Percentiles rank a stretch among this genome's conserved stretches.
These are phyloP conservation scores for Colletotrichum cuscutae DNA, from an alignment of 2,329 filamentous ascomycete genomes.

Conservation along the genomic window DNA sequence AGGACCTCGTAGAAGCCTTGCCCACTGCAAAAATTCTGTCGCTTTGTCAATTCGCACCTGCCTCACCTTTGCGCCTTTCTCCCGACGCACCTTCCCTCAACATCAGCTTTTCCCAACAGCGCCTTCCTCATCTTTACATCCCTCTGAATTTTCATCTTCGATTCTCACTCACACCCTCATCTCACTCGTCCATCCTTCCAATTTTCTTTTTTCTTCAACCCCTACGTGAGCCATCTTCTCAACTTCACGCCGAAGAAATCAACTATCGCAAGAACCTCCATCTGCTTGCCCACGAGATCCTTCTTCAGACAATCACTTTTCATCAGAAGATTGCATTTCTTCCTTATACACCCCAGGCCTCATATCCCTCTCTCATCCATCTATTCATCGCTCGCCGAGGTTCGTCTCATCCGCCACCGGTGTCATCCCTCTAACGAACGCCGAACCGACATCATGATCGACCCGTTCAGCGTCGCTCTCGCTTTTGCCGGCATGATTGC, in stretches of 20 bases:
- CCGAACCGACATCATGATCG: background rate
- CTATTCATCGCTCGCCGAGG: background rate
- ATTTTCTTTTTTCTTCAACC: background rate
- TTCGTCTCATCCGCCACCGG: too few relatives aligned
- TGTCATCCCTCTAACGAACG: background rate
- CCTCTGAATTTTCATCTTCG: background rate
- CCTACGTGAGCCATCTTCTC: too few relatives aligned
- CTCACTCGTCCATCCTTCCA: background rate
- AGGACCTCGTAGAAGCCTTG: too few relatives aligned
- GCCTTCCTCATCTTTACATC: background rate
- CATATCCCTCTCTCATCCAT: background rate
- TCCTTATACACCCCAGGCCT: background rate
- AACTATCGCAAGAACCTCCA: background rate
- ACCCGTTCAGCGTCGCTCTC: background rate
- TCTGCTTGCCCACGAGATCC: background rate
- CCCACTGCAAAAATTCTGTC: background rate
- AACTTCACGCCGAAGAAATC: too few relatives aligned
- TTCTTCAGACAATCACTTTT: background rate
- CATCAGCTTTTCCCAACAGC: background rate
- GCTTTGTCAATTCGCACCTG: background rate
- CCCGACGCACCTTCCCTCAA: background rate
- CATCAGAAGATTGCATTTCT: background rate
- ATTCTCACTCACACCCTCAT: background rate
- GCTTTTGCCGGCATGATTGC: background rate
- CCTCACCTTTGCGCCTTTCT: background rate